Evolutionary conservation across 306 rosid species (phyloP), one percentile per base, ranked within the genome.

Genomic region (Canavalia ensiformis): DNA sequence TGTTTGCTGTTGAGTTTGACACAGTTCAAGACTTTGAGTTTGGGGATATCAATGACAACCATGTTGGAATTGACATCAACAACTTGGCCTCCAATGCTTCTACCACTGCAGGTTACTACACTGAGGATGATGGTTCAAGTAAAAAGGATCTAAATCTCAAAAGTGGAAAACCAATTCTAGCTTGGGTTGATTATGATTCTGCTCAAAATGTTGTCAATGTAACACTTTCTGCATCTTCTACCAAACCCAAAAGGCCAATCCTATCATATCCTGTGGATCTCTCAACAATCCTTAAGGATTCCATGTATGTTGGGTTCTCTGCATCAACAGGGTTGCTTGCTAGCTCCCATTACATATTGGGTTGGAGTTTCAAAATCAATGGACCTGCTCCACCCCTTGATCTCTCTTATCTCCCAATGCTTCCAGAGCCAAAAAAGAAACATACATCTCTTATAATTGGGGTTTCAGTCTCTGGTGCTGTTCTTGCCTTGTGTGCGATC

Each of bases 321-420:
- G 94, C 97, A 34, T 91, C 98, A 1, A 93, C 97, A 3, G 98
- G 97, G 28, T 77, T 91, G 68, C 98, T 93, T 10, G 93, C 94
- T 0, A 93, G 98, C 76, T 93, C 97, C 41, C 97, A 93, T 77
- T 90, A 88, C 68, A 30, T 93, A 7, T 68, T 89, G 78, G 98
- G 98, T 8, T 94, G 97, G 97, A 90, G 98, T 87, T 94, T 93
- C 81, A 88, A 88, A 41, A 79, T 91, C 62, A 87, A 86, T 39
- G 97, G 93, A 9, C 65, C 75, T 41, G 70, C 98, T 41, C 84
- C 66, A 56, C 44, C 85, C 5, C 87, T 93, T 49, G 86, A 86
- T 83, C 82, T 91, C 39, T 62, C 83, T 52, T 85, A 91, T 56
- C 89, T 91, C 49, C 93, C 97, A 30, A 50, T 85, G 7, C 88